Base-by-base conservation (phyloP, 768 basidiomycete genomes). In the Trametes meyenii region DNA sequence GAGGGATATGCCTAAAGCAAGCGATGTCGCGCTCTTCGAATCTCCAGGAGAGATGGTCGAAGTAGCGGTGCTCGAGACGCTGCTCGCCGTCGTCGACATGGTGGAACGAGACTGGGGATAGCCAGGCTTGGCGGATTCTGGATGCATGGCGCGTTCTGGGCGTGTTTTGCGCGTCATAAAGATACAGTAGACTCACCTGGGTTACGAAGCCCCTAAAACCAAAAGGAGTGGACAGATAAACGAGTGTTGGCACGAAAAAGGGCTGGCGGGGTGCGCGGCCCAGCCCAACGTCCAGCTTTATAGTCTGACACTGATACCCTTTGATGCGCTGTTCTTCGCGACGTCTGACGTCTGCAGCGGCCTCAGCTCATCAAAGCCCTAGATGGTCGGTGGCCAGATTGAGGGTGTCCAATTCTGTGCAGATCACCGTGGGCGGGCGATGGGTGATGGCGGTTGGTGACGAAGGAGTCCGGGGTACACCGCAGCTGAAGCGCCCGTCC, bases 1-100 rank as follows among this genome's bases (percentile, higher is more conserved):
- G 26, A 64, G 62, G 12, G 62, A 64, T 43, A 64, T 64, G 29
- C 62, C 62, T 11, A 64, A 43, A 7, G 62, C 62, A 19, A 64
- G 58, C 5, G 54, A 35, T 7, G 62, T 64, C 4, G 58, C 62
- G 36, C 54, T 60, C 26, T 54, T 53, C 17, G 62, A 56, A 23
- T 53, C 24, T 14, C 45, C 39, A 2, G 57, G 46, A 17, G 62
- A 42, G 16, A 50, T n/a, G 10, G 46, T 52, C 14, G 48, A 8
- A 33, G 62, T 38, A 17, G 62, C 23, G 12, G 57, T 44, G 26
- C 42, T 45, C 16, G 62, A 33, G 12, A 52, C 39, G 39, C 52
- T 45, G 35, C 53, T 45, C 49, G 55, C 35, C 33, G 55, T 39
- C 10, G 61, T 57, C 26, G 61, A 58, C 61, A 62, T 62, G 55